Percentiles rank a stretch among this genome's conserved stretches.
Evolutionary conservation across 352 stramenopile genomes (phyloP).

Genomic region (Pythium vanterpoolii): DNA sequence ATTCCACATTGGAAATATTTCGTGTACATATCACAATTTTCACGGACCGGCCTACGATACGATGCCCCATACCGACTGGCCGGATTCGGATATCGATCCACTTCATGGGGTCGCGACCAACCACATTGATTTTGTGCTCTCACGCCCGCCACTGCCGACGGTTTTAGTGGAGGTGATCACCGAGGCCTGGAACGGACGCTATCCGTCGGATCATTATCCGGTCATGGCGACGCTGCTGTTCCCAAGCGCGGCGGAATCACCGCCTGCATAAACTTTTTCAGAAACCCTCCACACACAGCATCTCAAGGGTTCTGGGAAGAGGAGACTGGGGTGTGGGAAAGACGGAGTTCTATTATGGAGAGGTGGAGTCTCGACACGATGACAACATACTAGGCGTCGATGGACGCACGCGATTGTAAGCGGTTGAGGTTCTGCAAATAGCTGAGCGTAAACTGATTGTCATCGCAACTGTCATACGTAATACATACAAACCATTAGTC

Average conservation of each 20-base stretch:
- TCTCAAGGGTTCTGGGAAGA: too few species aligned
- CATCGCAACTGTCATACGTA: conserved; percentile 60
- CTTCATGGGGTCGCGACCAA: conserved; percentile 51
- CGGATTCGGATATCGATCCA: conserved; percentile 49
- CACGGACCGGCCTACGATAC: conserved; percentile 40
- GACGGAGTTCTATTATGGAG: conserved; percentile 7
- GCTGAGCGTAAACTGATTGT: conserved; percentile 88
- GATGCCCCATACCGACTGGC: conserved; percentile 34
- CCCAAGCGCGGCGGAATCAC: conserved; percentile 45
- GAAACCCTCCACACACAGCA: too few species aligned
- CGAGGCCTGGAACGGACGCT: conserved; percentile 68
- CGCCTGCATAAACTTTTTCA: too few species aligned
- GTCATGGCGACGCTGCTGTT: conserved; percentile 78
- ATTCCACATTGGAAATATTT: conserved; percentile 67
- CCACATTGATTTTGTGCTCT: conserved; percentile 89
- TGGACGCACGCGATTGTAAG: conserved; percentile 22
- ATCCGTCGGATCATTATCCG: conserved; percentile 85
- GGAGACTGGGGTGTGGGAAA: not conserved
- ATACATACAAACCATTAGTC: conserved; percentile 16
- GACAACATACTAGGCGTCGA: conserved; percentile 9
- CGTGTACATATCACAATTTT: conserved; percentile 85
- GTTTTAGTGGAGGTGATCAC: conserved; percentile 76
- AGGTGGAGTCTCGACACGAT: not conserved
- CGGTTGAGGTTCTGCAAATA: conserved; percentile 50
- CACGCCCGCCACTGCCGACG: conserved; percentile 63